These are phyloP conservation scores for Orbilia ellipsospora DNA, from an alignment of 2,329 filamentous ascomycete species.

Conservation along the genomic window DNA sequence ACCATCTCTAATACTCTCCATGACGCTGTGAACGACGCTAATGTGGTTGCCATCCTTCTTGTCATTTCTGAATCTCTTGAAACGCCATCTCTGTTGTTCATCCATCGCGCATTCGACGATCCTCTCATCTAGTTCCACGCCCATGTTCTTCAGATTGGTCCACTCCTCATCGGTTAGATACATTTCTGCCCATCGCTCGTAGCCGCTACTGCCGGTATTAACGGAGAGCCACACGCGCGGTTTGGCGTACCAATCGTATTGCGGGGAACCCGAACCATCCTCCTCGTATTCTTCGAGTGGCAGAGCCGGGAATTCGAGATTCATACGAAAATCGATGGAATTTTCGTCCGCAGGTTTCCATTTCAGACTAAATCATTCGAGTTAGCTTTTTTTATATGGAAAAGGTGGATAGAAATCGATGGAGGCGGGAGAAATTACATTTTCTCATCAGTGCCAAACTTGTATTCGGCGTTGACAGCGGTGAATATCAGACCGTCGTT, in stretches of 20 bases:
- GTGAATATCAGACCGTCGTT: slow-evolving; percentile 99
- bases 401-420: background rate
- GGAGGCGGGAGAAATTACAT: slow-evolving; percentile 53
- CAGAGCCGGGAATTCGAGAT: slow-evolving; percentile 78
- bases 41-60: slow-evolving; percentile 92
- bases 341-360: slow-evolving; percentile 98
- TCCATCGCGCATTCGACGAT: slow-evolving; percentile 93
- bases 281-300: slow-evolving; percentile 74
- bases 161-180: slow-evolving; percentile 81
- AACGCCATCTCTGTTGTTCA: slow-evolving; percentile 79
- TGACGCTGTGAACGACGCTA: slow-evolving; percentile 82
- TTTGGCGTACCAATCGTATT: slow-evolving; percentile 54
- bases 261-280: slow-evolving; percentile 59
- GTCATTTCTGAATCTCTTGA: slow-evolving; percentile 90
- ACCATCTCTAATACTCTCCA: slow-evolving; percentile 87
- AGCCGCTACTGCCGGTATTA: slow-evolving; percentile 62
- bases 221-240: slow-evolving; percentile 47
- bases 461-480: slow-evolving; percentile 87
- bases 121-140: slow-evolving; percentile 81
- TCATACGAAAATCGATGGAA: slow-evolving; percentile 89
- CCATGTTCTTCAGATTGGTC: slow-evolving; percentile 79
- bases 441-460: slow-evolving; percentile 81
- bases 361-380: slow-evolving; percentile 80
- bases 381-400: slow-evolving; percentile 58
- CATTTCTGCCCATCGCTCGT: slow-evolving; percentile 75